Percentiles rank a stretch among this genome's conserved stretches.
Evolutionary conservation across 1,284 basidiomycete species (phyloP).

Genomic region (Malassezia equina): DNA sequence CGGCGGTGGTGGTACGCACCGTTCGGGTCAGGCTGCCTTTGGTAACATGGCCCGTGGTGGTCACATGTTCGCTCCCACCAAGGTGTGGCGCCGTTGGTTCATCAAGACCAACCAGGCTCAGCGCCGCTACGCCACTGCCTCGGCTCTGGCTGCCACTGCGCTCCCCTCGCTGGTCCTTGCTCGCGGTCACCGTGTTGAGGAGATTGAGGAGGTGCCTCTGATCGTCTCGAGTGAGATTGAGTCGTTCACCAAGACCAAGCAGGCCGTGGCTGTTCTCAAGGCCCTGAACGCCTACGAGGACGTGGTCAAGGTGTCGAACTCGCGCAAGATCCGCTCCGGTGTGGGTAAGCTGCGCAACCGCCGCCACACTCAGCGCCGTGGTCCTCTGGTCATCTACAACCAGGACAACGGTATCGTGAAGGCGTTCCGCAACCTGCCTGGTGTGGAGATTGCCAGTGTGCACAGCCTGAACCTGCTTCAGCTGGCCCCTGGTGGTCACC

Average conservation of each 20-base stretch:
- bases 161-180: constrained; percentile 97
- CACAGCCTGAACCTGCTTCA: constrained; percentile 92
- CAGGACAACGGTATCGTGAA: constrained; percentile 96
- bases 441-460: constrained; percentile 94
- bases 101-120: constrained; percentile 99
- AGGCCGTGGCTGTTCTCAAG: constrained; percentile 90
- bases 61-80: constrained; percentile 99
- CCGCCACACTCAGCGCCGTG: constrained; percentile 90
- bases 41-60: constrained; percentile 64
- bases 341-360: constrained; percentile 97
- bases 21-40: constrained; percentile 93
- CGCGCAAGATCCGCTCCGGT: constrained; percentile 90
- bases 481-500: constrained; percentile 97
- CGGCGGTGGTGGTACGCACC: constrained; percentile 94
- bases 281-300: constrained; percentile 70
- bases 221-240: constrained; percentile 73
- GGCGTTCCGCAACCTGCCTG: constrained; percentile 97
- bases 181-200: constrained; percentile 96
- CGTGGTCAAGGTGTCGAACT: constrained; percentile 93
- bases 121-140: constrained; percentile 93
- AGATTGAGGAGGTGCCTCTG: constrained; percentile 91
- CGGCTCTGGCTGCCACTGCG: constrained; percentile 92
- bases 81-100: constrained; percentile 99
- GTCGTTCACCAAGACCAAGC: constrained; percentile 90
- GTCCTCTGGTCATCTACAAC: constrained; percentile 93